phyloP scores from a whole-genome alignment of 1,284 basidiomycete species.

The Pseudozyma pruni region DNA sequence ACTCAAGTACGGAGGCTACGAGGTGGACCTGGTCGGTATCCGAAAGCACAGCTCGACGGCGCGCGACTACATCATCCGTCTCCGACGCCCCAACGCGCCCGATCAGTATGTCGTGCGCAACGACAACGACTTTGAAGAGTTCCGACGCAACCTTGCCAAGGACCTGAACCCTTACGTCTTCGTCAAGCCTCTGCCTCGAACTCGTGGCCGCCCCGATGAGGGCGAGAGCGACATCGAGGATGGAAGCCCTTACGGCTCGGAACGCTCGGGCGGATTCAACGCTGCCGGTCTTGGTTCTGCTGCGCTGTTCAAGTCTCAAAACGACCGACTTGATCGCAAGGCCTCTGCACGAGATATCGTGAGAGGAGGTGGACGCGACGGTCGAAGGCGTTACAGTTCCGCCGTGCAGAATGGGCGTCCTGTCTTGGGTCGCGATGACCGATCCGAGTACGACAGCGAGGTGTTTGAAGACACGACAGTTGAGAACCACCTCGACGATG shows the following conservation, averaged over 20 bases:
- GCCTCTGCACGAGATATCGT: conserved; percentile 18
- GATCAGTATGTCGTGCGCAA: conserved; percentile 61
- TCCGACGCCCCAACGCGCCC: conserved; percentile 58
- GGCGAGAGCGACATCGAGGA: conserved; percentile 45
- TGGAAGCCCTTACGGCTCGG: conserved; percentile 29
- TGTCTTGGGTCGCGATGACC: conserved; percentile 25
- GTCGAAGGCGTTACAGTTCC: conserved; percentile 41
- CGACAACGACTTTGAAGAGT: conserved; percentile 63
- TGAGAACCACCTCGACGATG: conserved; percentile 30
- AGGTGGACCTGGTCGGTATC: conserved; percentile 62
- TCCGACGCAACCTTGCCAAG: conserved; percentile 49
- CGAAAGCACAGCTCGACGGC: conserved; percentile 40
- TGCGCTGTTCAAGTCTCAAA: conserved; percentile 23
- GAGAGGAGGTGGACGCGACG: conserved; percentile 37
- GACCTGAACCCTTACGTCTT: conserved; percentile 57
- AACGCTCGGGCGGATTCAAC: conserved; percentile 35
- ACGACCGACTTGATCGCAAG: conserved; percentile 2
- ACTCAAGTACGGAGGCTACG: conserved; percentile 60
- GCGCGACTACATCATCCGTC: conserved; percentile 58
- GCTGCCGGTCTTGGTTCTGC: conserved; percentile 40
- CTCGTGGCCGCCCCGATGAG: conserved; percentile 47
- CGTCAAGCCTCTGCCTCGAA: conserved; percentile 56
- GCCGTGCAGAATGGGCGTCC: conserved; percentile 28
- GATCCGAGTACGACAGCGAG: conserved; percentile 27
- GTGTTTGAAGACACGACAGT: conserved; percentile 36